Evolutionary conservation across 1,284 basidiomycete species (phyloP).

Genomic region (Fomes fomentarius): DNA sequence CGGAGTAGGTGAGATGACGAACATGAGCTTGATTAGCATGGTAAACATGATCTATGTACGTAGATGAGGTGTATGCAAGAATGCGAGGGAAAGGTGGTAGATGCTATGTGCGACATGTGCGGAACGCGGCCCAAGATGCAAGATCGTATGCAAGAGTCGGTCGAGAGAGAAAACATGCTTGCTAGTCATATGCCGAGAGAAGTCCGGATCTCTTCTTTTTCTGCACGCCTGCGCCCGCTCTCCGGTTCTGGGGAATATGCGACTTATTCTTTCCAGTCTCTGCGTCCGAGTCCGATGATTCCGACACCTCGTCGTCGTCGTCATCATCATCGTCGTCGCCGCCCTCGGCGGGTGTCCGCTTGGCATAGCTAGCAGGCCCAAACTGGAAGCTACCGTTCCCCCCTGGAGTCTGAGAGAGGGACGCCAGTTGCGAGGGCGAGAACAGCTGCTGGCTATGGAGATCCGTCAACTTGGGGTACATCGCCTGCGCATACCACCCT

Average conservation of each 20-base stretch:
- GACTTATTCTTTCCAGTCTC: constrained; percentile 34
- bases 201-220: constrained; percentile 30
- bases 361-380: constrained; percentile 33
- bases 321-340: constrained; percentile 36
- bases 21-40: no score
- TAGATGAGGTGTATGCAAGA: not conserved
- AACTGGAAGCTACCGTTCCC: constrained; percentile 26
- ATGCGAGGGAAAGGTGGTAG: not conserved
- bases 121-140: not conserved
- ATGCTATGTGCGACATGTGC: not conserved
- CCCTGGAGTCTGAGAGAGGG: constrained; percentile 30
- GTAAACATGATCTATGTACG: not conserved
- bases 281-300: constrained; percentile 44
- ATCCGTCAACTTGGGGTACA: constrained; percentile 54
- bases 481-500: constrained; percentile 24
- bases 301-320: constrained; percentile 39
- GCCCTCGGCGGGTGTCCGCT: constrained; percentile 29
- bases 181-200: constrained; percentile 2
- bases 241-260: constrained; percentile 61
- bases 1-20: no score
- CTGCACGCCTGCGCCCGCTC: constrained; percentile 48
- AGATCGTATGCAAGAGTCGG: not conserved
- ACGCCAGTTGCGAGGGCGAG: constrained; percentile 27
- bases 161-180: not conserved
- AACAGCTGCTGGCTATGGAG: constrained; percentile 52